Evolutionary conservation across 2,329 filamentous ascomycete species (phyloP), one percentile per base, ranked within the genome.

Genomic region (Cercospora beticola): DNA sequence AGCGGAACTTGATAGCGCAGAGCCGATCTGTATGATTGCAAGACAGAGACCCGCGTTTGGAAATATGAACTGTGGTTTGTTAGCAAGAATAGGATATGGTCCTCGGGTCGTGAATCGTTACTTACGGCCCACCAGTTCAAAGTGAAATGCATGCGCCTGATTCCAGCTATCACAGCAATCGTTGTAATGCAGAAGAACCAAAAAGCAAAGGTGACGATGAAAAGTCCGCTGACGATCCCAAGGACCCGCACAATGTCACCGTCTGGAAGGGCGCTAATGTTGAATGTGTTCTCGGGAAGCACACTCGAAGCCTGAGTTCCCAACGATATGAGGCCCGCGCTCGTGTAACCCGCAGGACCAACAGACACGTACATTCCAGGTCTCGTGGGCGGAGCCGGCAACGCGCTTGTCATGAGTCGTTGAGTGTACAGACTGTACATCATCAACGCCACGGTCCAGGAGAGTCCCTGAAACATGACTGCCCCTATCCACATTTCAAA

Each of bases 31-130:
- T 49, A 90, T 87, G 4, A 84, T 85, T 0, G 87, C 85, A 46
- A 90, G 80, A 1, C 86, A 87, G 62, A 90, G 85, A 0, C 88
- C 88, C 1, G 86, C 87, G 68, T 90, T 90, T 5, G 88, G 88
- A 74, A 90, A 90, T 36, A 90, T 85, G 77, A 89, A 88, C 5
- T 71, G 21, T 10, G 12, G 16, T 7, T 18, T 23, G 23, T 65
- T 12, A 65, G 62, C 18, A 40, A n/a, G 7, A 1, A 33, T 10
- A 16, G 14, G 9, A 4, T 10, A 26, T 14, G 8, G 23, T 18
- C 5, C 28, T 8, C 26, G 31, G 10, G 31, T 33, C 31, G 31
- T 12, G 31, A 33, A 14, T 33, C 31, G 31, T 33, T 33, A 71
- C 70, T 49, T 65, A 71, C 70, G 56, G 87, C 86, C 83, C 86